Base-by-base conservation (phyloP, 441 rosid genomes). In the Eutrema salsugineum region DNA sequence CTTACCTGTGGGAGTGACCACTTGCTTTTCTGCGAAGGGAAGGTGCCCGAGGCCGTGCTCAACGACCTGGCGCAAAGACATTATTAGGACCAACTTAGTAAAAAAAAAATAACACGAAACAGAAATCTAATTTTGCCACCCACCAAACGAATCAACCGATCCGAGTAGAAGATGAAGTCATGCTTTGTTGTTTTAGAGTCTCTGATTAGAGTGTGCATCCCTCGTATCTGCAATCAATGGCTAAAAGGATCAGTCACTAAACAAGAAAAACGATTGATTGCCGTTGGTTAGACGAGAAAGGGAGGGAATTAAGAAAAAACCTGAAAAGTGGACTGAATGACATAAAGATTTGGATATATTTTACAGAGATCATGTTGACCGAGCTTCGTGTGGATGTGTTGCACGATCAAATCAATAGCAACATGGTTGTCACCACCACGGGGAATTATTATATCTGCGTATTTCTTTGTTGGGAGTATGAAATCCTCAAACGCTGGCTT, bases 351-450 rank as follows among this genome's bases (percentile, higher is more conserved):
- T 12, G 96, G 93, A 72, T 94, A 89, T 79, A 91, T 91, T 91
- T 94, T 94, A 84, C 98, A 93, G 17, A 93, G 84, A 79, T 93
- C 98, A 80, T 93, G 97, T 74, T 91, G 98, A 57, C 97, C 97
- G 66, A 94, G 97, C 81, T 94, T 94, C 19, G 97, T 94, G 49
- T 87, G 82, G 46, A 94, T 94, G 71, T 94, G 98, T 78, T 94
- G 98, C 64, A 91, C 98, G 76, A 94, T 94, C 86, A 94, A 83
- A 88, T 94, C 98, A 72, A 94, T 72, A 40, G 98, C 98, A 5
- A 91, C 98, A 77, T 90, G 98, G 69, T 94, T 94, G 76, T 94
- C 98, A 80, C 98, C 98, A 47, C 98, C 98, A 27, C 98, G 94
- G 38, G 98, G 98, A 75, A 94, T 91, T 50, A 94, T 90, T 53